Conservation (phyloP, 1,284 basidiomycete species). For the Chiua sp. region DNA sequence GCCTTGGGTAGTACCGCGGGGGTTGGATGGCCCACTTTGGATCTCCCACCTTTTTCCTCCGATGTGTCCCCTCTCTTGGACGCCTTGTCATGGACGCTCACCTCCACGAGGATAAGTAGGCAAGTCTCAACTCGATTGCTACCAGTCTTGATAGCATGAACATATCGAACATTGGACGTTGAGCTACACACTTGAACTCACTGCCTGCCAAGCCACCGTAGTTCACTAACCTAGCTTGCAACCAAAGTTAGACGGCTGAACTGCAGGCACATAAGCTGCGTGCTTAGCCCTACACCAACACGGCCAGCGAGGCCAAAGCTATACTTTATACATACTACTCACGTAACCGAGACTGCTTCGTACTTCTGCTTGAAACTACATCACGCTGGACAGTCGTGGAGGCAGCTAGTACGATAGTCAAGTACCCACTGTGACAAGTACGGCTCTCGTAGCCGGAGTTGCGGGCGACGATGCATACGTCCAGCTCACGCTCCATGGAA, state of each 20-base stretch:
- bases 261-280: too few relatives aligned
- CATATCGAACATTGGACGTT: not conserved
- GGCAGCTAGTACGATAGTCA: not conserved
- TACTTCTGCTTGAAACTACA: not conserved
- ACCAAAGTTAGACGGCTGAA: not conserved
- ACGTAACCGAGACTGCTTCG: not conserved
- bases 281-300: too few relatives aligned
- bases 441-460: not conserved
- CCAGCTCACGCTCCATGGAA: slow-evolving; percentile 6
- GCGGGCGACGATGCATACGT: not conserved
- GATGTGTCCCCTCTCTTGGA: slow-evolving; percentile 9
- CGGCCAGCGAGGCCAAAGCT: not conserved
- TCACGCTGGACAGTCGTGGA: not conserved
- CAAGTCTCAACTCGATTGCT: not conserved
- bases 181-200: not conserved
- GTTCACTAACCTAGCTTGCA: not conserved
- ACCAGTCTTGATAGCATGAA: not conserved
- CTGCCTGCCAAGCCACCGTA: not conserved
- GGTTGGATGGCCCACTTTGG: slow-evolving; percentile 24
- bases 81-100: slow-evolving; percentile 11
- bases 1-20: slow-evolving; percentile 35
- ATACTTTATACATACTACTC: not conserved
- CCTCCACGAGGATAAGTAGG: slow-evolving; percentile 4
- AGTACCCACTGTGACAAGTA: not conserved
- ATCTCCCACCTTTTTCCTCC: slow-evolving; percentile 12